A percentile compares a stretch with the other conserved stretches of the same genome.
phyloP scores from a whole-genome alignment of 257 asterid species.

The Solanum chiquidenum region DNA sequence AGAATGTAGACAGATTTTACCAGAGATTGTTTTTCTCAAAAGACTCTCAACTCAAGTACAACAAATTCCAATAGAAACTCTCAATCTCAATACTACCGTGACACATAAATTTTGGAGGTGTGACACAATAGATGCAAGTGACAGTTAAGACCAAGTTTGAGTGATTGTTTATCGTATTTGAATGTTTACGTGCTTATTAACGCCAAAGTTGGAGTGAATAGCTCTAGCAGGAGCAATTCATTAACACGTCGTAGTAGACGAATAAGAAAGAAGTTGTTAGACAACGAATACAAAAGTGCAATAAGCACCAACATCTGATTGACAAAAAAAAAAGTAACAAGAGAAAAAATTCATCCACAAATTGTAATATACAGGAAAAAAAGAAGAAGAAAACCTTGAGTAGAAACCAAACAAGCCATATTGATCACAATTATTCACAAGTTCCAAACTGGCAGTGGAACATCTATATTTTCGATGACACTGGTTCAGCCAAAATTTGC shows the following conservation, averaged over 20 bases:
- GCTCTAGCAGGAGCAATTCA: not conserved
- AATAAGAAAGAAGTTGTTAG: too few relatives aligned
- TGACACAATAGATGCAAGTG: not conserved
- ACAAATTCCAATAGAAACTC: not conserved
- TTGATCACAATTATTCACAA: conserved; percentile 1
- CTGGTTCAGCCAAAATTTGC: not conserved
- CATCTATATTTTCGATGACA: not conserved
- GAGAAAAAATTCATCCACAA: not conserved
- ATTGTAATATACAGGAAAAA: not conserved
- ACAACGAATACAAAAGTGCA: not conserved
- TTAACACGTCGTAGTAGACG: not conserved
- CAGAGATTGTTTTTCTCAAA: rapidly evolving
- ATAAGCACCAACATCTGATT: not conserved
- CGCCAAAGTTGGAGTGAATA: not conserved
- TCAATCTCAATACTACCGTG: not conserved
- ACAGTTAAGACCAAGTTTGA: not conserved
- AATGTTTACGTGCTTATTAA: not conserved
- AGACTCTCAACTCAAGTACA: not conserved
- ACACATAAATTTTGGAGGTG: not conserved
- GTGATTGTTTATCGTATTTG: too few relatives aligned
- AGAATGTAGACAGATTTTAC: rapidly evolving
- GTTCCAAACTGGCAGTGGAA: not conserved
- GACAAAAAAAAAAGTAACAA: not conserved
- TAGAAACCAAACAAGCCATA: not conserved
- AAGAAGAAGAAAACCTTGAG: not conserved